Evolutionary conservation across 83 land plant species (phyloP).

Genomic region (Larix sibirica): DNA sequence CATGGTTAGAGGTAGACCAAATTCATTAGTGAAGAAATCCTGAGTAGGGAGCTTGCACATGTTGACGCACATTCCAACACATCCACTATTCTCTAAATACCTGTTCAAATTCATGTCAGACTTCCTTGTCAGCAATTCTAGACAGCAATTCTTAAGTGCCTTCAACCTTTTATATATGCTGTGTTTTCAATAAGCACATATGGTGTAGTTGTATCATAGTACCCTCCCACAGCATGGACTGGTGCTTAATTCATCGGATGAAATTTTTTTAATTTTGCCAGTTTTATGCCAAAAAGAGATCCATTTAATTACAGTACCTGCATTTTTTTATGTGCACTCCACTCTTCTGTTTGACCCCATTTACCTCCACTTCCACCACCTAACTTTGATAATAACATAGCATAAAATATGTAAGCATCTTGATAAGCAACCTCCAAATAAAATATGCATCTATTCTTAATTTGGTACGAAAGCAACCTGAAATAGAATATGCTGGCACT

Average conservation of each 20-base stretch:
- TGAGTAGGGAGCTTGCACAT: conserved; percentile 99
- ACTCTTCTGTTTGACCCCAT: conserved; percentile 91
- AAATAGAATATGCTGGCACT: too few relatives aligned
- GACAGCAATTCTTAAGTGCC: not conserved
- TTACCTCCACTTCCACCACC: conserved; percentile 92
- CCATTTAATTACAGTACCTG: conserved; percentile 50
- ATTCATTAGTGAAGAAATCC: conserved; percentile 98
- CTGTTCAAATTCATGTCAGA: conserved; percentile 32
- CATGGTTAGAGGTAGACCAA: conserved; percentile 97
- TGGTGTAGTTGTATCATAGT: not conserved
- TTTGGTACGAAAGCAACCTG: too few relatives aligned
- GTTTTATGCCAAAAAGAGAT: not conserved
- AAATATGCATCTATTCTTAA: not conserved
- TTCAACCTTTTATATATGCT: too few relatives aligned
- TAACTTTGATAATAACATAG: conserved; percentile 14
- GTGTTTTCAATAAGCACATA: not conserved
- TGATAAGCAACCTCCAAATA: not conserved
- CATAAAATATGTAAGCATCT: not conserved
- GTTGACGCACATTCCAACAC: conserved; percentile 98
- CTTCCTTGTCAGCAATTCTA: conserved; percentile 4
- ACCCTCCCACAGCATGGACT: not conserved
- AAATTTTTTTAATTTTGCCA: not conserved
- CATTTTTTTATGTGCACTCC: conserved; percentile 94
- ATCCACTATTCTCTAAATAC: conserved; percentile 96
- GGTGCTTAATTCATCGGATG: not conserved